Evolutionary conservation across 768 basidiomycete species (phyloP).

Genomic region (Boletus speciosus): DNA sequence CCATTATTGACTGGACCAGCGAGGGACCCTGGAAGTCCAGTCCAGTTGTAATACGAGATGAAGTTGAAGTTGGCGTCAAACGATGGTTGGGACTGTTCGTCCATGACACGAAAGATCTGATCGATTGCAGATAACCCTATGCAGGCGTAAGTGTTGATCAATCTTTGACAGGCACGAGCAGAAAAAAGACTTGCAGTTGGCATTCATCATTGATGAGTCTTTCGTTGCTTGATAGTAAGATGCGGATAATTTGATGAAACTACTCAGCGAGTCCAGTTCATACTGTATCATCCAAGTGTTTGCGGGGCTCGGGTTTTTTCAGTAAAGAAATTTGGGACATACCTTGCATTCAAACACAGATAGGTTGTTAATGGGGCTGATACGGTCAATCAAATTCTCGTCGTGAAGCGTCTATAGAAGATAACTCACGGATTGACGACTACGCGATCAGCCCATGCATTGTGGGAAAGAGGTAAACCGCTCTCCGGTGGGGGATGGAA

Average conservation of each 20-base stretch:
- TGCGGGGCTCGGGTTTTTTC: background rate
- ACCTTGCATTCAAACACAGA: slow-evolving; percentile 86
- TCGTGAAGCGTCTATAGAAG: background rate
- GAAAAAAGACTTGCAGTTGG: slow-evolving; percentile 47
- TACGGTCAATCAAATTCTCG: background rate
- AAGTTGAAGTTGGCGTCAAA: slow-evolving; percentile 72
- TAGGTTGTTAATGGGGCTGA: slow-evolving; percentile 61
- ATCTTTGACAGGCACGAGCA: background rate
- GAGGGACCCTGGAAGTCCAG: slow-evolving; percentile 57
- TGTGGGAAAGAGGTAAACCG: slow-evolving; percentile 57
- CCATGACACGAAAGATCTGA: slow-evolving; percentile 72
- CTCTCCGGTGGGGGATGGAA: slow-evolving; percentile 82
- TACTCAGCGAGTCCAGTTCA: slow-evolving; percentile 75
- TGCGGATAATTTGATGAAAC: slow-evolving; percentile 74
- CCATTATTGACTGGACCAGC: slow-evolving; percentile 60
- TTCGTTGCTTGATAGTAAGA: slow-evolving; percentile 70
- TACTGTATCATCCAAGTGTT: slow-evolving; percentile 41
- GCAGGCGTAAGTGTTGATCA: background rate
- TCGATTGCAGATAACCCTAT: slow-evolving; percentile 65
- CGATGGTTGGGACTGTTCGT: slow-evolving; percentile 69
- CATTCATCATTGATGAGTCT: slow-evolving; percentile 69
- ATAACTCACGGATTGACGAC: slow-evolving; percentile 66
- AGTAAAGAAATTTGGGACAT: background rate
- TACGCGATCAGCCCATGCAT: slow-evolving; percentile 67
- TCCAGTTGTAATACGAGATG: slow-evolving; percentile 81